A percentile compares a stretch with the other conserved stretches of the same genome.
phyloP scores from a whole-genome alignment of 2,329 filamentous ascomycete species.

The Alternaria infectoria region DNA sequence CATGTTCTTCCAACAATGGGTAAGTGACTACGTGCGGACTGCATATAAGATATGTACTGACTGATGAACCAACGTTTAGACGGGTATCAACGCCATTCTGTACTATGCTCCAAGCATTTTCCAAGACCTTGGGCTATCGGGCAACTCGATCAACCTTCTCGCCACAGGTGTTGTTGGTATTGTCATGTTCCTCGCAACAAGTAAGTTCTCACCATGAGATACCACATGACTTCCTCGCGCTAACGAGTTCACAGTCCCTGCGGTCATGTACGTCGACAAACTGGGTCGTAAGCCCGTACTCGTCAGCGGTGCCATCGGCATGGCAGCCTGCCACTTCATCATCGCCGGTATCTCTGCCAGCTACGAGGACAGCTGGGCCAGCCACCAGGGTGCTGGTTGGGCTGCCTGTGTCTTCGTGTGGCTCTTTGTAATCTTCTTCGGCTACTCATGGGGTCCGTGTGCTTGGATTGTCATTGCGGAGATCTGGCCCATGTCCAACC shows the following conservation, averaged over 20 bases:
- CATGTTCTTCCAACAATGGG: conserved; percentile 50
- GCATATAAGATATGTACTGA: background rate
- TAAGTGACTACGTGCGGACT: background rate
- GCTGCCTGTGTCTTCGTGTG: conserved; percentile 72
- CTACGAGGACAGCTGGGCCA: conserved; percentile 64
- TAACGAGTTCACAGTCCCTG: conserved; percentile 52
- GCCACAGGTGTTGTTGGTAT: conserved; percentile 76
- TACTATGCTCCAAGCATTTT: conserved; percentile 61
- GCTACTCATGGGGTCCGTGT: conserved; percentile 76
- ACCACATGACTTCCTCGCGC: background rate
- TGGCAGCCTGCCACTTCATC: conserved; percentile 73
- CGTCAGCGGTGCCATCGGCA: conserved; percentile 69
- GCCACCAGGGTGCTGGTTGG: conserved; percentile 70
- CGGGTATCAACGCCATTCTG: conserved; percentile 55
- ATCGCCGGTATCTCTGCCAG: conserved; percentile 72
- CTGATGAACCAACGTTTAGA: conserved; percentile 16
- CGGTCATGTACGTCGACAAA: conserved; percentile 71
- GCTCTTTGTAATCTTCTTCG: conserved; percentile 77
- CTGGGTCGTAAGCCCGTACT: conserved; percentile 69
- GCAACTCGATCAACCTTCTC: conserved; percentile 61
- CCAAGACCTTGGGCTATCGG: conserved; percentile 52
- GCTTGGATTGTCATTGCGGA: conserved; percentile 78
- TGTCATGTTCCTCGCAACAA: conserved; percentile 66
- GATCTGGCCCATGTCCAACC: conserved; percentile 73
- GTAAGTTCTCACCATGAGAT: background rate